Base-by-base conservation (phyloP, 2,329 filamentous ascomycete genomes). In the Phyllosticta capitalensis region DNA sequence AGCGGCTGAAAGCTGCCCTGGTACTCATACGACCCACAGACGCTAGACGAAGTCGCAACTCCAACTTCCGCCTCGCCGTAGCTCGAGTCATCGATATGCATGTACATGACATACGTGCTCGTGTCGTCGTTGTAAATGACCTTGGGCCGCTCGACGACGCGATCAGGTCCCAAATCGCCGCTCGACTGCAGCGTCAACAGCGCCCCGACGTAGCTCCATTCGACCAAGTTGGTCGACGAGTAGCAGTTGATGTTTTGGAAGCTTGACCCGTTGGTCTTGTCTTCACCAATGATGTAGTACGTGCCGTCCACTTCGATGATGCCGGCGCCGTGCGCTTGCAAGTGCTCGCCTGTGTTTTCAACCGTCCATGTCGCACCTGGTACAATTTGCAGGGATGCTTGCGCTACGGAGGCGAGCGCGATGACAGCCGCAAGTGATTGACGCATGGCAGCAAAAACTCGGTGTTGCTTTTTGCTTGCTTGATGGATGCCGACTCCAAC, bases 221-320 rank as follows among this genome's bases (percentile, higher is more conserved):
- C 78, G 0, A 86, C 79, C 0, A 88, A 76, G 68, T 88, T 76
- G 12, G 75, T 76, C 14, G 82, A 85, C 0, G 81, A 82, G 69
- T 88, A 88, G 71, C 85, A 88, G 68, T 87, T 87, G 64, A 88
- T 75, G 56, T 83, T 83, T 61, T 83, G 79, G 69, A 88, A 88
- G 0, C 75, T 71, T 0, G 75, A 78, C 22, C 84, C 83, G n/a
- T 80, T 72, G 1, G 82, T 81, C 69, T 88, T 88, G 72, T 88
- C 85, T 68, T 89, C 86, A 17, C 86, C 86, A 33, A 88, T 81
- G 72, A 84, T 79, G 72, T 88, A 89, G 74, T 83, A 89, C 0
- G 78, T 80, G 9, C 74, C 76, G 51, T 78, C 76, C 1, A 81
- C 80, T 64, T 81, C 75, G 66, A 86, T 79, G n/a, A 88, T 76